Conservation (phyloP, 2,329 filamentous ascomycete species). For the Penicillium sp. region DNA sequence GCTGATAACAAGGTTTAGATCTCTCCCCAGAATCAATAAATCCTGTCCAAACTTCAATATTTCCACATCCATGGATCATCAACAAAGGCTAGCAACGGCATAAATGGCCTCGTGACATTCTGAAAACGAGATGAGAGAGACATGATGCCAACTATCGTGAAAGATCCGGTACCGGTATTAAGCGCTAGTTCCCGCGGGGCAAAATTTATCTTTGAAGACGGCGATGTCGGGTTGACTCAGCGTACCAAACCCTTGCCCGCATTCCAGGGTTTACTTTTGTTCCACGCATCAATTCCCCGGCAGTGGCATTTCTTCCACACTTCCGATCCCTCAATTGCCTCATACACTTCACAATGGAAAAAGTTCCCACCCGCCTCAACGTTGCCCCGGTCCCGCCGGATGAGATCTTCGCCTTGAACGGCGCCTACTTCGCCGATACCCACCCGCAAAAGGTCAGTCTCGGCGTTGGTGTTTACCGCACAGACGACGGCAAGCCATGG, state of each 20-base stretch:
- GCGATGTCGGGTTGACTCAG: conserved; percentile 37
- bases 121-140: not conserved
- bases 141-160: not conserved
- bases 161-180: conserved; percentile 18
- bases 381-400: conserved; percentile 86
- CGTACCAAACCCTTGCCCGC: conserved; percentile 3
- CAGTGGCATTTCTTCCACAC: not conserved
- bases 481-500: conserved; percentile 94
- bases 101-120: conserved; percentile 11
- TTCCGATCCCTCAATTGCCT: not conserved
- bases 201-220: conserved; percentile 15
- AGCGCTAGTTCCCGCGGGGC: conserved; percentile 25
- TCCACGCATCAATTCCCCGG: not conserved
- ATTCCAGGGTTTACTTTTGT: not conserved
- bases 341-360: conserved; percentile 26
- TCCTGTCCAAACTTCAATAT: not conserved
- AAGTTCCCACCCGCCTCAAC: conserved; percentile 38
- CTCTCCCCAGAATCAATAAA: not conserved
- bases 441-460: conserved; percentile 78
- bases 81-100: conserved; percentile 10
- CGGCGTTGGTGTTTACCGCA: conserved; percentile 86
- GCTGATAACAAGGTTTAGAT: conserved; percentile 7
- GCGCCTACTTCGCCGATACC: conserved; percentile 75
- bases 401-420: conserved; percentile 84
- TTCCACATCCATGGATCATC: not conserved